Evolutionary conservation across 2,329 filamentous ascomycete genomes (phyloP).

Genomic region (Erysiphe pulchra): DNA sequence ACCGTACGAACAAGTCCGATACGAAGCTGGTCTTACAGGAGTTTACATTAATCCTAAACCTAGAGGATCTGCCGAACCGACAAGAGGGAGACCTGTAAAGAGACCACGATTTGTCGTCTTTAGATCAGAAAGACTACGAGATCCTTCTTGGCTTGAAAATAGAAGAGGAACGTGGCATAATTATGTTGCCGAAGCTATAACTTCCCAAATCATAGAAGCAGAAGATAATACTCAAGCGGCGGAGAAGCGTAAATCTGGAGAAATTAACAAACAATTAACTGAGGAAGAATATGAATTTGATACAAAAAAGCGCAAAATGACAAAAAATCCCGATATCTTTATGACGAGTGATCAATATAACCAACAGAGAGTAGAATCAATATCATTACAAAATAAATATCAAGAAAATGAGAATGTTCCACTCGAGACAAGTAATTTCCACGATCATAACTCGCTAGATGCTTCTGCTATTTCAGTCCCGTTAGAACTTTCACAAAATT

Average conservation of each 20-base stretch:
- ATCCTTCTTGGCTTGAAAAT: constrained; percentile 3
- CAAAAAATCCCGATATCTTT: too few relatives aligned
- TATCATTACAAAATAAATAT: not conserved
- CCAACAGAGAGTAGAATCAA: too few relatives aligned
- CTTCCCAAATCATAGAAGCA: constrained; percentile 1
- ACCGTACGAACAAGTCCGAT: constrained; percentile 3
- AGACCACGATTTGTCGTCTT: constrained; percentile 12
- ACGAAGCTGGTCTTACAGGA: constrained; percentile 3
- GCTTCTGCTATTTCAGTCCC: too few relatives aligned
- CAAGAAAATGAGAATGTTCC: not conserved
- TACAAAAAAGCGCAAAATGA: not conserved
- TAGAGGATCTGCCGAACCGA: constrained; percentile 8
- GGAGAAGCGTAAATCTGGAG: not conserved
- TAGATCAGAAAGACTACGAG: constrained; percentile 10
- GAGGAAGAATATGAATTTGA: not conserved
- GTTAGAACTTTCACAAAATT: too few relatives aligned
- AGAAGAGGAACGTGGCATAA: constrained; percentile 4
- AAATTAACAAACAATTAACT: not conserved
- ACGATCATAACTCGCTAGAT: too few relatives aligned
- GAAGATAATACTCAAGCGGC: not conserved
- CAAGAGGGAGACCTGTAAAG: constrained; percentile 7
- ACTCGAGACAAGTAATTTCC: not conserved
- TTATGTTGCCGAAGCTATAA: constrained; percentile 1
- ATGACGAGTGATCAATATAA: too few relatives aligned
- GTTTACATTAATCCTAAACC: constrained; percentile 4